Evolutionary conservation across 208 protist genomes (phyloP).

Genomic region (Porcisia deanei): DNA sequence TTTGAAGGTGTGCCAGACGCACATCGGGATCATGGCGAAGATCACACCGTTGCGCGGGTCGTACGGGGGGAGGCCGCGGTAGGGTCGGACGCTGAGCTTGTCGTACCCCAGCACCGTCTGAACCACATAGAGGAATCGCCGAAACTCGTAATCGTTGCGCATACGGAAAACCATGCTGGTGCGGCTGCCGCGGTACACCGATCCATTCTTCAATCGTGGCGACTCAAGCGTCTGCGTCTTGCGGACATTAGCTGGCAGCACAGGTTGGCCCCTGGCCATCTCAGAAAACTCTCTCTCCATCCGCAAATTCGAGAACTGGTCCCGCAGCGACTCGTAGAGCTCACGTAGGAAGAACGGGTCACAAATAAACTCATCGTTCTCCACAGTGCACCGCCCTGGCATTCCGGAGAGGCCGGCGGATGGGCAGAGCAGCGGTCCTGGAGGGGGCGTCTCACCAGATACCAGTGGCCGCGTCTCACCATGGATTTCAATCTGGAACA

Average conservation of each 20-base stretch:
- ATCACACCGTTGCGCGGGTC: constrained; percentile 75
- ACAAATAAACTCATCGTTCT: constrained; percentile 51
- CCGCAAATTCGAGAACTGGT: constrained; percentile 53
- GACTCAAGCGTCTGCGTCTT: constrained; percentile 55
- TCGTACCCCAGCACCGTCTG: constrained; percentile 75
- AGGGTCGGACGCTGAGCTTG: constrained; percentile 56
- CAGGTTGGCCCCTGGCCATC: constrained; percentile 28
- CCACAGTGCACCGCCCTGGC: constrained; percentile 35
- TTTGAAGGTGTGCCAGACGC: constrained; percentile 72
- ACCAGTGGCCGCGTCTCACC: constrained; percentile 45
- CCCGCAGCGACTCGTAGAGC: constrained; percentile 67
- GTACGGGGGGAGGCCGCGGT: constrained; percentile 67
- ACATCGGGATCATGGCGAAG: constrained; percentile 63
- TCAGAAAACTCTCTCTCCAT: constrained; percentile 44
- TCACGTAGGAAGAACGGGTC: constrained; percentile 62
- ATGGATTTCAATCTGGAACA: constrained; percentile 62
- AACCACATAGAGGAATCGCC: constrained; percentile 60
- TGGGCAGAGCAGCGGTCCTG: constrained; percentile 52
- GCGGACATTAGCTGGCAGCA: constrained; percentile 14
- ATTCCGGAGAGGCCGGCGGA: constrained; percentile 27
- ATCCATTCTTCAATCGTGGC: constrained; percentile 32
- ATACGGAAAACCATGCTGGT: constrained; percentile 51
- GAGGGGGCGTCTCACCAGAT: constrained; percentile 35
- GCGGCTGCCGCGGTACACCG: constrained; percentile 28
- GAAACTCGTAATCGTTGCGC: constrained; percentile 63